Conservation (phyloP, 371 early-diverging fungal species). For the Syncephalis plumigaleata region DNA sequence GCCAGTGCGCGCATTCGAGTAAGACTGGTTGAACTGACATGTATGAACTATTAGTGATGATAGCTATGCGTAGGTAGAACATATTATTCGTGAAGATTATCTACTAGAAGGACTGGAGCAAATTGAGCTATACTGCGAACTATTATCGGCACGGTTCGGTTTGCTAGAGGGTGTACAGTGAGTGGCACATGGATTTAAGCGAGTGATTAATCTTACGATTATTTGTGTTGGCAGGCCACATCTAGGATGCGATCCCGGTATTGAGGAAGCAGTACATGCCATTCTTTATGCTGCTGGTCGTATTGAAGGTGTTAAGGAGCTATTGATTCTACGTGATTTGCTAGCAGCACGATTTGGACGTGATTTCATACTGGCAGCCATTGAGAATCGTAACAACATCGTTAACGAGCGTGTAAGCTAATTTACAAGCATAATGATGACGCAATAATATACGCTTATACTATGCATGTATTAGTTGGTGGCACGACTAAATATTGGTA, state of each 20-base stretch:
- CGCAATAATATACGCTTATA: background rate
- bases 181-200: background rate
- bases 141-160: slow-evolving; percentile 73
- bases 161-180: slow-evolving; percentile 68
- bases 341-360: slow-evolving; percentile 66
- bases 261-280: slow-evolving; percentile 72
- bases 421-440: no score
- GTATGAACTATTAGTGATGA: background rate
- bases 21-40: slow-evolving; percentile 1
- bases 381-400: slow-evolving; percentile 50
- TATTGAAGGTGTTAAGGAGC: slow-evolving; percentile 63
- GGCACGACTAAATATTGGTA: slow-evolving; percentile 33
- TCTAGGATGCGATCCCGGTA: slow-evolving; percentile 61
- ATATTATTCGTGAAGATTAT: slow-evolving; percentile 85
- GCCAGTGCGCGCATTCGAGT: slow-evolving; percentile 80
- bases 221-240: background rate
- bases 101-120: slow-evolving; percentile 81
- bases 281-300: slow-evolving; percentile 81
- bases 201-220: background rate
- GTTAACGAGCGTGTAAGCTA: slow-evolving; percentile 65
- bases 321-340: slow-evolving; percentile 57
- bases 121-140: slow-evolving; percentile 76
- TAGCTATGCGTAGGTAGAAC: slow-evolving; percentile 35
- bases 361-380: slow-evolving; percentile 54
- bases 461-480: background rate